phyloP scores from a whole-genome alignment of 371 early-diverging fungal species.

The Mortierella sp. region DNA sequence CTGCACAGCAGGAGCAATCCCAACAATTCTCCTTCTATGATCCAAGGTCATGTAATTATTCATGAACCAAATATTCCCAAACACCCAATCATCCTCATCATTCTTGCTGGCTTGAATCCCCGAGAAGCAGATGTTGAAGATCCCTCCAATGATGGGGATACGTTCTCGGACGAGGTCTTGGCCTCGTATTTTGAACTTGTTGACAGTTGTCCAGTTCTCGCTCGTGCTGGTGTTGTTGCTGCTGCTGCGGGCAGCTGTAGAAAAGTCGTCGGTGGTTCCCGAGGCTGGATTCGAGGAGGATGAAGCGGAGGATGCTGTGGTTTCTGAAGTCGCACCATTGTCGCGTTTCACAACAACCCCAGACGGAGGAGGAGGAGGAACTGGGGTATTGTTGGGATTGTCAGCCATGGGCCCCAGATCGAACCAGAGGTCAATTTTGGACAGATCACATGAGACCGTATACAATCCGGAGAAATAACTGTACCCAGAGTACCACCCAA shows the following conservation, averaged over 20 bases:
- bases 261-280: background rate
- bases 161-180: conserved; percentile 32
- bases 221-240: background rate
- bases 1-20: conserved; percentile 15
- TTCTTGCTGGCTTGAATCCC: conserved; percentile 25
- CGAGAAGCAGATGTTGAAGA: conserved; percentile 20
- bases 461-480: conserved; percentile 13
- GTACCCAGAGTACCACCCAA: conserved; percentile 30
- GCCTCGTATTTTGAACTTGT: conserved; percentile 21
- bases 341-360: background rate
- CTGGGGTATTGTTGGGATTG: background rate
- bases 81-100: conserved; percentile 25
- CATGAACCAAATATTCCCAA: conserved; percentile 19
- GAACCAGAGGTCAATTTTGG: conserved; percentile 23
- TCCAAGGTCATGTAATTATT: conserved; percentile 24
- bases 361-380: background rate
- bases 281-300: background rate
- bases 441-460: conserved; percentile 30
- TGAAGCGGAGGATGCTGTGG: background rate
- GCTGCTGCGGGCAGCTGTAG: background rate
- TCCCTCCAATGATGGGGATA: conserved; percentile 19
- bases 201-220: background rate
- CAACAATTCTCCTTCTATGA: background rate
- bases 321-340: background rate
- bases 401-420: conserved; percentile 13